Conservation (phyloP, 2,329 filamentous ascomycete genomes). For the Trichophyton equinum region DNA sequence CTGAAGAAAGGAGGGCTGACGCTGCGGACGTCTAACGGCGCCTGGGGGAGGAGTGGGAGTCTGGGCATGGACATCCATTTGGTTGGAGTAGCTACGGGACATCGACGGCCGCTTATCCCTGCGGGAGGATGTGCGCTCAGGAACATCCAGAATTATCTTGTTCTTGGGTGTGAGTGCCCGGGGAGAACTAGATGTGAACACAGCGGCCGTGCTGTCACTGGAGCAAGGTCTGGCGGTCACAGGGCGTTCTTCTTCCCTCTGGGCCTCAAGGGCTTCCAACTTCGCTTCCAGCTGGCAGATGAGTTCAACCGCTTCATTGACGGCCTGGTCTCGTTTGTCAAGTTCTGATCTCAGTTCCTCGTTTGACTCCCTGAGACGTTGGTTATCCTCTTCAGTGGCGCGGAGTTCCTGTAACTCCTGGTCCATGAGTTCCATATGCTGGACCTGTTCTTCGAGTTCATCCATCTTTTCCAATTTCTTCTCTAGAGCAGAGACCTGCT, state of each 20-base stretch:
- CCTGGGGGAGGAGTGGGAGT: conserved; percentile 12
- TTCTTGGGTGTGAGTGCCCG: conserved; percentile 21
- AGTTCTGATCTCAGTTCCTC: conserved; percentile 27
- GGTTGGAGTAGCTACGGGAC: conserved; percentile 10
- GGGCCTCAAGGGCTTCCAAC: conserved; percentile 22
- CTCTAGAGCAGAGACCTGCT: conserved; percentile 26
- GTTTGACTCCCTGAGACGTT: conserved; percentile 26
- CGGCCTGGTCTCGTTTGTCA: conserved; percentile 29
- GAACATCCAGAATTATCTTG: conserved; percentile 23
- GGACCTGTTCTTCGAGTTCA: conserved; percentile 26
- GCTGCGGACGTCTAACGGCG: conserved; percentile 20
- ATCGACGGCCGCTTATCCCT: conserved; percentile 16
- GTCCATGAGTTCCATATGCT: conserved; percentile 20
- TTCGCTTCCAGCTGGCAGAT: conserved; percentile 34
- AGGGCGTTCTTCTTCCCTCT: conserved; percentile 13
- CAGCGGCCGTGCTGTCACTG: conserved; percentile 13
- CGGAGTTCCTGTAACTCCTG: conserved; percentile 29
- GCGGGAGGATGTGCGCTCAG: conserved; percentile 29
- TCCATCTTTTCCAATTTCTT: conserved; percentile 28
- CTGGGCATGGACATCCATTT: conserved; percentile 3
- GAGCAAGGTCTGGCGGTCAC: conserved; percentile 19
- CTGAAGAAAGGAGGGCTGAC: conserved; percentile 28
- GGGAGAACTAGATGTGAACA: conserved; percentile 6
- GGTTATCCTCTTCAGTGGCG: conserved; percentile 25
- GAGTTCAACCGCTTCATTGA: conserved; percentile 32